Conservation (phyloP, 2,329 filamentous ascomycete species). For the Fusarium foetens region DNA sequence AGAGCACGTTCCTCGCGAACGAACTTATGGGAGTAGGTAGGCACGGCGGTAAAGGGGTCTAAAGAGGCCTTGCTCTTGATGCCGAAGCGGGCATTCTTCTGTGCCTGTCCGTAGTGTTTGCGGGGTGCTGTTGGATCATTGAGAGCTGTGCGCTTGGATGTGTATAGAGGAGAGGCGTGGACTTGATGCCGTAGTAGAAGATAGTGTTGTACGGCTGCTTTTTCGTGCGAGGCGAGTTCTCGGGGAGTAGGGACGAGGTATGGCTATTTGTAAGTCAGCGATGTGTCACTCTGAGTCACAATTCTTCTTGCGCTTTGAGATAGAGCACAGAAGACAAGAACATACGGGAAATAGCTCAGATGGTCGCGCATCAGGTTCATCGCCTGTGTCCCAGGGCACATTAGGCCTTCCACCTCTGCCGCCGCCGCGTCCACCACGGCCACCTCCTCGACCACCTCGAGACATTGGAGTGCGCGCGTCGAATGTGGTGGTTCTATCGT, state of each 20-base stretch:
- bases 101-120: conserved; percentile 65
- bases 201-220: conserved; percentile 60
- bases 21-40: conserved; percentile 68
- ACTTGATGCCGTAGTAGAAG: conserved; percentile 67
- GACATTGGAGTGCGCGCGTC: conserved; percentile 54
- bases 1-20: conserved; percentile 61
- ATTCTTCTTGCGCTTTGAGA: not conserved
- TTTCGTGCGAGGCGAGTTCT: conserved; percentile 57
- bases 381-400: conserved; percentile 63
- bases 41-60: conserved; percentile 68
- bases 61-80: conserved; percentile 64
- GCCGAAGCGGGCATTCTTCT: conserved; percentile 66
- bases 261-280: conserved; percentile 50
- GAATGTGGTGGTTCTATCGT: not conserved
- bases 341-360: conserved; percentile 69
- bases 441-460: conserved; percentile 63
- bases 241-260: conserved; percentile 61
- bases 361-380: conserved; percentile 66
- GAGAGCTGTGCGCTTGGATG: conserved; percentile 59
- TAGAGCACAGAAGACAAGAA: not conserved
- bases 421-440: conserved; percentile 61
- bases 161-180: conserved; percentile 66
- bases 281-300: not conserved
- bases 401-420: conserved; percentile 58
- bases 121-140: conserved; percentile 54